Conservation (phyloP, 2,329 filamentous ascomycete species). For the Colletotrichum gloeosporioides region DNA sequence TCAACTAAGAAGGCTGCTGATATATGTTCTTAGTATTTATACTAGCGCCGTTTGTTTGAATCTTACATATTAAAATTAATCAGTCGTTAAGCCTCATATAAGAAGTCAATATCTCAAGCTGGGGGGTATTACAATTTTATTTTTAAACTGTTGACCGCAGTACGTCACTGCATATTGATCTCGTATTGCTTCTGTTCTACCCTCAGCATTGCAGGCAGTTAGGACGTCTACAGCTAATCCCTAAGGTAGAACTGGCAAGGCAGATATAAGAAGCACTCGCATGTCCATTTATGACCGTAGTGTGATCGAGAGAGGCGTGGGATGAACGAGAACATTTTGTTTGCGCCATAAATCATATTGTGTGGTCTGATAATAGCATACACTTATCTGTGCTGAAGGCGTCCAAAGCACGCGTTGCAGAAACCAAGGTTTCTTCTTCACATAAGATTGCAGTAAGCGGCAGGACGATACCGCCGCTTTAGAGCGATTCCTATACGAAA, state of each 20-base stretch:
- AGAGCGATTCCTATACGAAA: background rate
- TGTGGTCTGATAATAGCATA: background rate
- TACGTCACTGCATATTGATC: too few relatives aligned
- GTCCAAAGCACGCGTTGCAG: background rate
- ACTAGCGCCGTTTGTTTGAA: too few relatives aligned
- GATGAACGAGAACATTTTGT: background rate
- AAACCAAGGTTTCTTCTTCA: background rate
- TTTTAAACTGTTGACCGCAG: too few relatives aligned
- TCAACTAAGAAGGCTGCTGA: background rate
- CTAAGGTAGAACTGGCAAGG: background rate
- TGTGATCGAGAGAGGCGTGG: background rate
- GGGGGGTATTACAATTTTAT: background rate
- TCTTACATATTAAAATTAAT: too few relatives aligned
- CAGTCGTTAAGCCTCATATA: too few relatives aligned
- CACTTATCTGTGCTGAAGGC: background rate
- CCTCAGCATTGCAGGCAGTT: background rate
- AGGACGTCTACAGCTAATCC: background rate
- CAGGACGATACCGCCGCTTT: background rate
- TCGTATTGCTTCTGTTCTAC: background rate
- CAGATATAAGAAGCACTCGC: background rate
- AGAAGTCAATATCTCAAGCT: background rate
- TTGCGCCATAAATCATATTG: background rate
- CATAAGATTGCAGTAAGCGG: fast-evolving
- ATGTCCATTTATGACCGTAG: background rate
- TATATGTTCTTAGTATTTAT: too few relatives aligned